Evolutionary conservation across 305 asterid genomes (phyloP), one percentile per base, ranked within the genome.

Genomic region (Fraxinus sp.): DNA sequence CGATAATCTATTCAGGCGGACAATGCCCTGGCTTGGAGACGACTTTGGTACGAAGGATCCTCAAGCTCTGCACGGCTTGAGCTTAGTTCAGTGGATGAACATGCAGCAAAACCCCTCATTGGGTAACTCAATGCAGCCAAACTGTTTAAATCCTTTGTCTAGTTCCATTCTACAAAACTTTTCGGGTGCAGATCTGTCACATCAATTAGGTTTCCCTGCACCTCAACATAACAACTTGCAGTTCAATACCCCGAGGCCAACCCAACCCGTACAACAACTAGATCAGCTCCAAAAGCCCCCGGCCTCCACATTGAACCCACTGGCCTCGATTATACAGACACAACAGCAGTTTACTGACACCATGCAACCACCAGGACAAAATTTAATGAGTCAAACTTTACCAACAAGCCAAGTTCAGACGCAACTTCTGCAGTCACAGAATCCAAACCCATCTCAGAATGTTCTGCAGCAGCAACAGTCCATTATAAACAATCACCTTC

Each of bases 1-100:
- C 0, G 98, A 94, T 84, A 85, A 80, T 78, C 37, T 92, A 64
- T 91, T 91, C 79, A 90, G 94, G 83, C 88, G 97, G 86, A 88
- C 94, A 73, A 91, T 91, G 95, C 97, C 98, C 0, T 92, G 98
- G 98, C 87, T 87, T 0, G 97, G 98, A 22, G 98, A 96, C 39
- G 98, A 93, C 77, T 91, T 88, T 35, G 97, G 97, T 78, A 84
- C 89, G 84, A 93, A 94, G 87, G 97, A 93, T 70, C 87, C 97
- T 1, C 97, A 91, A 83, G 87, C 93, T 20, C 85, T 85, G 41
- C 93, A 93, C 13, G 98, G 99, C 77, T 87, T 92, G 83, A 92
- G 99, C 93, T 84, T 96, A 87, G 95, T 84, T 73, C 99, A 96
- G 83, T 94, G 98, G 99, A 96, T 96, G 99, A 96, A 92, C 91